Percentiles rank a stretch among this genome's conserved stretches.
Evolutionary conservation across 495 filamentous ascomycete genomes (phyloP).

Genomic region (Rusavskia elegans): DNA sequence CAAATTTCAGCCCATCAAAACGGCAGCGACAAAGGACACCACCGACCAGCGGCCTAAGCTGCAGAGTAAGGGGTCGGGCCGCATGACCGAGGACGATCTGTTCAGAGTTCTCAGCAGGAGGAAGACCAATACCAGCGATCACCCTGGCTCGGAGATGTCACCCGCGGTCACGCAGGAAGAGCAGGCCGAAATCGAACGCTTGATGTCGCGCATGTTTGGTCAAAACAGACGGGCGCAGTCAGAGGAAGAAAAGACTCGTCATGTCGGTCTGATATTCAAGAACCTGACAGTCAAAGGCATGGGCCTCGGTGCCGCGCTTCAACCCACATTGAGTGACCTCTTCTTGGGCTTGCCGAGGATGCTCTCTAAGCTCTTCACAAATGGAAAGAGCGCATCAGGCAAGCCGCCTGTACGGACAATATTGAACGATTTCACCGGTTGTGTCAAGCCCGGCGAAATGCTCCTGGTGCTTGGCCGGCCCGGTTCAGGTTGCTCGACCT

Average conservation of each 20-base stretch:
- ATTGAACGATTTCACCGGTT: constrained; percentile 36
- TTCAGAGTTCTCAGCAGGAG: constrained; percentile 34
- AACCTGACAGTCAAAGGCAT: constrained; percentile 49
- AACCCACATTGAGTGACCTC: constrained; percentile 48
- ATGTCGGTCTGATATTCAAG: constrained; percentile 43
- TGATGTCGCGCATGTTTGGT: constrained; percentile 53
- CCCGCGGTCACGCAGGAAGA: constrained; percentile 25
- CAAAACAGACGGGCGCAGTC: constrained; percentile 40
- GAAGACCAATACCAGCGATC: constrained; percentile 18
- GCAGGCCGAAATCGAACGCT: constrained; percentile 37
- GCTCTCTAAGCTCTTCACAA: constrained; percentile 32
- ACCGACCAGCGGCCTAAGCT: neutral
- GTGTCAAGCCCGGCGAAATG: constrained; percentile 73
- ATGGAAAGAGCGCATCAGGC: constrained; percentile 19
- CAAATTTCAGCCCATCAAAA: constrained; percentile 9
- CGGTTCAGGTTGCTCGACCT: constrained; percentile 76
- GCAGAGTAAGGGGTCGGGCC: neutral
- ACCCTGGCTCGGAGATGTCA: constrained; percentile 7
- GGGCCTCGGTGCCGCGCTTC: constrained; percentile 49
- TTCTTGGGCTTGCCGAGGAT: constrained; percentile 40
- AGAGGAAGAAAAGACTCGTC: constrained; percentile 47
- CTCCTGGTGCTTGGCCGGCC: constrained; percentile 75
- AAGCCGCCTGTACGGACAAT: constrained; percentile 35
- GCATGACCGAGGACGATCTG: constrained; percentile 32
- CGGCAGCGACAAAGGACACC: neutral